These are phyloP conservation scores for Gossypium lobatum DNA, from an alignment of 441 rosid genomes.

Conservation along the genomic window DNA sequence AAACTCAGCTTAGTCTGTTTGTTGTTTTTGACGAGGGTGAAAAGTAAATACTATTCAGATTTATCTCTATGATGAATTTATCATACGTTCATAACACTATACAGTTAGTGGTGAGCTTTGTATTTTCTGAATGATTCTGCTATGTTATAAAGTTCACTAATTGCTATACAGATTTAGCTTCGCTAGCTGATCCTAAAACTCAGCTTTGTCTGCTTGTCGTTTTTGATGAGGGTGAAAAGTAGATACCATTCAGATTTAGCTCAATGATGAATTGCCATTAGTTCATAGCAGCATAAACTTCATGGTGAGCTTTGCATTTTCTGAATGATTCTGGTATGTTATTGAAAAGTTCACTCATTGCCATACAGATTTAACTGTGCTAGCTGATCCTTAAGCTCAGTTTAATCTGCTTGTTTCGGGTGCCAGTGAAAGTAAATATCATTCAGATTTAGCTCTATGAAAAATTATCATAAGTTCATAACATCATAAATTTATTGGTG, in stretches of 20 bases:
- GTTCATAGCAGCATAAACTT: background rate
- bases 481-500: no score
- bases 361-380: no score
- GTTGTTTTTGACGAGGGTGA: background rate
- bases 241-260: background rate
- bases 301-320: background rate
- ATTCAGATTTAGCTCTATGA: no score
- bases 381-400: no score
- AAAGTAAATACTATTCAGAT: background rate
- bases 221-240: conserved; percentile 1
- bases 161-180: no score
- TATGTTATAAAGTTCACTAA: background rate
- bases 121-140: background rate
- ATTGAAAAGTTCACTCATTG: no score
- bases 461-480: no score
- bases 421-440: no score
- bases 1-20: background rate
- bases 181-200: background rate
- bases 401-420: no score
- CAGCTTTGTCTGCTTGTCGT: background rate
- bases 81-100: background rate
- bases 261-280: background rate
- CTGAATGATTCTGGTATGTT: background rate
- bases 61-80: background rate
- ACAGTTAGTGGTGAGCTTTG: background rate